A percentile compares a stretch with the other conserved stretches of the same genome.
Evolutionary conservation across 257 asterid species (phyloP).

Genomic region (Mentha longifolia): DNA sequence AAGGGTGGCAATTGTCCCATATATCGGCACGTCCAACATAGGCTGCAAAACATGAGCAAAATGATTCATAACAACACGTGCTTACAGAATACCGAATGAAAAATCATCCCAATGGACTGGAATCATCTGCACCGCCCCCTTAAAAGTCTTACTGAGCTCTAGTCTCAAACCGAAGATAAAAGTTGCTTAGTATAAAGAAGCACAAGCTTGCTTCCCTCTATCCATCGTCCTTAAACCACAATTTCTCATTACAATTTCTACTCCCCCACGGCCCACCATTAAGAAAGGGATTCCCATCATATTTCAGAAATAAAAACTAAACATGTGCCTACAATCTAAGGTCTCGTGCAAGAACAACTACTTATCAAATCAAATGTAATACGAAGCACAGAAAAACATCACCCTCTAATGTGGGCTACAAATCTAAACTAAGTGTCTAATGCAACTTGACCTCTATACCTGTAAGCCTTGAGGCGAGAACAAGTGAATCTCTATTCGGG

Average conservation of each 20-base stretch:
- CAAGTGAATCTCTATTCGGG: slow-evolving; percentile 87
- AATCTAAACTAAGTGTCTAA: slow-evolving; percentile 5
- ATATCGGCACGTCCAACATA: slow-evolving; percentile 94
- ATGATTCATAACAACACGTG: slow-evolving; percentile 5
- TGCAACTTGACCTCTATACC: slow-evolving; percentile 46
- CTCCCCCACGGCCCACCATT: background rate
- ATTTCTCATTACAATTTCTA: slow-evolving; percentile 12
- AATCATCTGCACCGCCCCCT: background rate
- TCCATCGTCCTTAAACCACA: slow-evolving; percentile 1
- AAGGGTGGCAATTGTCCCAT: slow-evolving; percentile 98
- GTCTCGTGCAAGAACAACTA: background rate
- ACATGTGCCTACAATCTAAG: background rate
- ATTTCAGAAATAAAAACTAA: background rate
- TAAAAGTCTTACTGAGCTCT: slow-evolving; percentile 3
- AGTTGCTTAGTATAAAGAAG: background rate
- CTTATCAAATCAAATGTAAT: background rate
- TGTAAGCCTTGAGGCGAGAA: slow-evolving; percentile 90
- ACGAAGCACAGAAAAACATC: background rate
- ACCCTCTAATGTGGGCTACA: background rate
- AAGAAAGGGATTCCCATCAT: background rate
- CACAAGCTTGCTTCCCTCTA: slow-evolving; percentile 8
- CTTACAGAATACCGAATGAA: background rate
- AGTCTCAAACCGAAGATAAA: slow-evolving; percentile 5
- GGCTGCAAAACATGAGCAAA: slow-evolving; percentile 59
- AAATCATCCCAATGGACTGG: slow-evolving; percentile 10